A percentile compares a stretch with the other conserved stretches of the same genome.
Conservation (phyloP, 495 filamentous ascomycete genomes). For the Stereocaulon alpinum region DNA sequence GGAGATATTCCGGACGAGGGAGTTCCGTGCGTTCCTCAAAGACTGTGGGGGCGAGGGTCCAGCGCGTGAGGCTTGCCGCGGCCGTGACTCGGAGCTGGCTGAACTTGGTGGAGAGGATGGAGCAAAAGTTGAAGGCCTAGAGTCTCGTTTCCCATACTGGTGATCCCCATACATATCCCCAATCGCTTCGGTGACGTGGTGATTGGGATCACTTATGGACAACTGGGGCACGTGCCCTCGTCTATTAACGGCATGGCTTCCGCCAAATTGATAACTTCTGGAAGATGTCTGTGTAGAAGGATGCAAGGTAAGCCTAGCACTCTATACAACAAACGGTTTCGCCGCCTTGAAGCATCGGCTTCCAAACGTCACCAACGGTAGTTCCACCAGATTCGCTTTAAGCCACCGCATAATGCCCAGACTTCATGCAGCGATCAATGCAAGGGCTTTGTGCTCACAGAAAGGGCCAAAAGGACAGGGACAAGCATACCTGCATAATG, state of each 20-base stretch:
- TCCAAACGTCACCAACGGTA: background rate
- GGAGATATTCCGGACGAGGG: conserved; percentile 14
- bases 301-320: background rate
- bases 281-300: conserved; percentile 38
- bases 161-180: conserved; percentile 90
- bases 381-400: background rate
- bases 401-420: background rate
- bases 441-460: background rate
- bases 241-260: conserved; percentile 39
- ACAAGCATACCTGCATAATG: conserved; percentile 16
- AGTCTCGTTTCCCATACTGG: conserved; percentile 51
- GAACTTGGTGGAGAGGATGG: conserved; percentile 37
- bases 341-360: background rate
- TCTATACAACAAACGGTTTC: background rate
- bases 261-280: conserved; percentile 43
- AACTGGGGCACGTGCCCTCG: conserved; percentile 56
- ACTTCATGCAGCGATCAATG: background rate
- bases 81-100: conserved; percentile 18
- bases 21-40: conserved; percentile 19
- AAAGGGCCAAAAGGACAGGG: background rate
- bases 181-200: conserved; percentile 97
- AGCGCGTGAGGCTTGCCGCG: conserved; percentile 31
- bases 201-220: conserved; percentile 70
- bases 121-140: conserved; percentile 55
- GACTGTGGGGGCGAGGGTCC: conserved; percentile 35